These are phyloP conservation scores for Lyophyllum atratum DNA, from an alignment of 768 basidiomycete species.

Conservation along the genomic window DNA sequence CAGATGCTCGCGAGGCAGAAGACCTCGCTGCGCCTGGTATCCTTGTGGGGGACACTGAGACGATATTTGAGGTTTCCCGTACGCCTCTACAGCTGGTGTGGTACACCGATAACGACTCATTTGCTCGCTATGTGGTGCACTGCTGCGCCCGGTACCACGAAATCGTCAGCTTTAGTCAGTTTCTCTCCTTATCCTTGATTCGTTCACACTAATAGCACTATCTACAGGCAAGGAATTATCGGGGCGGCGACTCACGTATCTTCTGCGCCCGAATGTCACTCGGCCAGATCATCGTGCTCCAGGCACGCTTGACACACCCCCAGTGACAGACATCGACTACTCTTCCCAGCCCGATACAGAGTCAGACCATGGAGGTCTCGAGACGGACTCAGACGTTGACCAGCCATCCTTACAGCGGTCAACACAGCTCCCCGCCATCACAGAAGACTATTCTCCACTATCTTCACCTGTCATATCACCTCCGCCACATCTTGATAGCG, in stretches of 20 bases:
- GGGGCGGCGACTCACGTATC: conserved; percentile 70
- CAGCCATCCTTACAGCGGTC: conserved; percentile 35
- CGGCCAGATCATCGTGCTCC: conserved; percentile 53
- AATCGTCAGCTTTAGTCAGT: conserved; percentile 80
- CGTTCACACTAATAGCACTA: not conserved
- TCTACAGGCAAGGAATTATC: conserved; percentile 56
- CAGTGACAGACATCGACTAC: conserved; percentile 65
- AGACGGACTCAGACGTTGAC: conserved; percentile 50
- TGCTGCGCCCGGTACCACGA: conserved; percentile 81
- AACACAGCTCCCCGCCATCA: conserved; percentile 28
- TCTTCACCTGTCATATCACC: conserved; percentile 5
- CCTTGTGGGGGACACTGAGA: conserved; percentile 51
- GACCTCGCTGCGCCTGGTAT: conserved; percentile 35
- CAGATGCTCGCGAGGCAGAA: conserved; percentile 37
- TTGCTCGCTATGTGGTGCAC: conserved; percentile 80
- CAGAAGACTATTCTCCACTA: conserved; percentile 16
- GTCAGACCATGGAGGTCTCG: conserved; percentile 51
- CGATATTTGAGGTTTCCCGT: conserved; percentile 65
- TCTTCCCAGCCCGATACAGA: conserved; percentile 53
- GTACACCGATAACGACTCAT: conserved; percentile 69
- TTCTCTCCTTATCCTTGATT: not conserved
- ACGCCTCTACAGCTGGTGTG: conserved; percentile 72
- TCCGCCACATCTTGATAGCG: conserved; percentile 10
- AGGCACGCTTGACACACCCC: conserved; percentile 64
- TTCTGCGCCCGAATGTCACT: conserved; percentile 75